A percentile compares a stretch with the other conserved stretches of the same genome.
These are phyloP conservation scores for Suillus alpinus DNA, from an alignment of 768 basidiomycete genomes.

Conservation along the genomic window DNA sequence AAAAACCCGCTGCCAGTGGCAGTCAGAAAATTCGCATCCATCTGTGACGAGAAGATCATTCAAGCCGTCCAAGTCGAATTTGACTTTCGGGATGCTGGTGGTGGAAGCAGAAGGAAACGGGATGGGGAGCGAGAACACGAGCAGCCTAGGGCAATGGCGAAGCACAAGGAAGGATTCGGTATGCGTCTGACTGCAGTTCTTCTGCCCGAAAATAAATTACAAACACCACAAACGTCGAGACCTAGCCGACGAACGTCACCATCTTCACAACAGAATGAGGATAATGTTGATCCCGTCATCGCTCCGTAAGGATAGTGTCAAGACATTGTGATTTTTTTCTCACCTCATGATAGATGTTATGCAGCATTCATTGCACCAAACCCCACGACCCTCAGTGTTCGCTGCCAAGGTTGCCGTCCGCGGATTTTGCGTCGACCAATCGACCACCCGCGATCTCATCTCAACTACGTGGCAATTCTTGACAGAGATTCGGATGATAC, in stretches of 20 bases:
- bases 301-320: constrained; percentile 44
- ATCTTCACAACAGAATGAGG: constrained; percentile 24
- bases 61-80: constrained; percentile 56
- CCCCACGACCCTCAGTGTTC: constrained; percentile 51
- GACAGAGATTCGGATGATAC: constrained; percentile 68
- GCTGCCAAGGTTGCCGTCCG: constrained; percentile 74
- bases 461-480: constrained; percentile 80
- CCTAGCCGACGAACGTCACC: constrained; percentile 30
- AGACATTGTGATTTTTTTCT: not conserved
- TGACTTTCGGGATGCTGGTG: constrained; percentile 55
- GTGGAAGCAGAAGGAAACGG: constrained; percentile 43
- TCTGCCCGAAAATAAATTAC: constrained; percentile 9
- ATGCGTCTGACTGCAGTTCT: constrained; percentile 49
- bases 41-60: constrained; percentile 69
- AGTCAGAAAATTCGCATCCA: constrained; percentile 79
- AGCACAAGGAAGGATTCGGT: constrained; percentile 63
- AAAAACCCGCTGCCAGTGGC: constrained; percentile 43
- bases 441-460: constrained; percentile 78
- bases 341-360: constrained; percentile 52
- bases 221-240: constrained; percentile 10
- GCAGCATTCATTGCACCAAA: constrained; percentile 60
- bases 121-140: constrained; percentile 25
- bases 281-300: constrained; percentile 50
- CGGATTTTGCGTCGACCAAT: constrained; percentile 73
- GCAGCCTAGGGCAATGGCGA: constrained; percentile 28